Evolutionary conservation across 2,329 filamentous ascomycete species (phyloP).

Genomic region (Aspergillus sp.): DNA sequence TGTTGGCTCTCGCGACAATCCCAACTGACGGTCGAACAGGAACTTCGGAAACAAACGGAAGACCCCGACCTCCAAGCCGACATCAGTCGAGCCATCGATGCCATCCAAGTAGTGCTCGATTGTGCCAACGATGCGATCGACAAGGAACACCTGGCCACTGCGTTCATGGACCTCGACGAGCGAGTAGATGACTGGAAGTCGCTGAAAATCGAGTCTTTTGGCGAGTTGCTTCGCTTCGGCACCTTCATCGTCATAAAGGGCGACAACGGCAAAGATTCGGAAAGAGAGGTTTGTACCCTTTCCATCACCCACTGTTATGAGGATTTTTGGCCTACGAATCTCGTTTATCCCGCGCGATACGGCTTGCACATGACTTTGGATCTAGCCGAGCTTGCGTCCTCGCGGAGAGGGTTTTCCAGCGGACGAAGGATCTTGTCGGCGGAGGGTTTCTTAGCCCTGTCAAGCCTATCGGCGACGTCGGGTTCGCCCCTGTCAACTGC

Average conservation of each 20-base stretch:
- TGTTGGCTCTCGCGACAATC: background rate
- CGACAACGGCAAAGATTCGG: slow-evolving; percentile 73
- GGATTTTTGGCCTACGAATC: slow-evolving; percentile 3
- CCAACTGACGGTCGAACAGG: slow-evolving; percentile 48
- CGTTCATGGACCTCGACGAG: slow-evolving; percentile 73
- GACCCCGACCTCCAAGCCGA: slow-evolving; percentile 69
- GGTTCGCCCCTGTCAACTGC: background rate
- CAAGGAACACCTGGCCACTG: slow-evolving; percentile 78
- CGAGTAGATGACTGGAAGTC: slow-evolving; percentile 98
- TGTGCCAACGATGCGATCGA: slow-evolving; percentile 90
- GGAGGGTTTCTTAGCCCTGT: background rate
- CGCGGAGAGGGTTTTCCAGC: background rate
- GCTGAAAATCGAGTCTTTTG: slow-evolving; percentile 86
- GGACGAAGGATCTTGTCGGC: background rate
- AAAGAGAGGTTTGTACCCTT: slow-evolving; percentile 70
- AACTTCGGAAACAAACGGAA: slow-evolving; percentile 80
- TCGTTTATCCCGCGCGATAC: slow-evolving; percentile 9
- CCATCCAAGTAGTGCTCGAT: slow-evolving; percentile 75
- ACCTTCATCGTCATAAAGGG: slow-evolving; percentile 87
- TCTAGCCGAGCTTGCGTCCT: background rate
- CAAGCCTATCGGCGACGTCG: background rate
- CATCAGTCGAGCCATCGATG: slow-evolving; percentile 72
- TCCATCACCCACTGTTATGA: slow-evolving; percentile 3
- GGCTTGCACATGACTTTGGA: background rate
- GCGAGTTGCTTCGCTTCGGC: slow-evolving; percentile 81